Percentiles rank a stretch among this genome's conserved stretches.
These are phyloP conservation scores for Cephalotrichum gorgonifer DNA, from an alignment of 2,329 filamentous ascomycete species.

Conservation along the genomic window DNA sequence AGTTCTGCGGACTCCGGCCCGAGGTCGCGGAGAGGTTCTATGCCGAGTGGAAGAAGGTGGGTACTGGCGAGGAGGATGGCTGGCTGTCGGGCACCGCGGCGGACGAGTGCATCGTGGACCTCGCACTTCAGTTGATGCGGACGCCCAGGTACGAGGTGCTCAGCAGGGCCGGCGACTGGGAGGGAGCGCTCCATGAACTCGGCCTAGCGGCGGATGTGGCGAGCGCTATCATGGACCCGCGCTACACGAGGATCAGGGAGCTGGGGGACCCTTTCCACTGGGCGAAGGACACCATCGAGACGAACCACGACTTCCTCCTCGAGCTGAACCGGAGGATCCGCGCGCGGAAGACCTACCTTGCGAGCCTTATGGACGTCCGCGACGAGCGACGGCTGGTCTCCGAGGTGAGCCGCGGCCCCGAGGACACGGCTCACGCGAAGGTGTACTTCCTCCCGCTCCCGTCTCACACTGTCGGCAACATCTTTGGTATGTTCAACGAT, in stretches of 20 bases:
- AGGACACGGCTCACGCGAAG: background rate
- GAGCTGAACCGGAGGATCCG: background rate
- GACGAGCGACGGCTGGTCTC: background rate
- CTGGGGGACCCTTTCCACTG: conserved; percentile 2
- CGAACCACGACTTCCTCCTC: conserved; percentile 4
- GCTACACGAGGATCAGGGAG: conserved; percentile 1
- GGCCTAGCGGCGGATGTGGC: background rate
- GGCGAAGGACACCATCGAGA: conserved; percentile 1
- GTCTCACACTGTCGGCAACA: background rate
- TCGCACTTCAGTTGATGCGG: background rate
- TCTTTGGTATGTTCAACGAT: background rate
- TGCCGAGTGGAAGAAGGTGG: background rate
- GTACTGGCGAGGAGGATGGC: background rate
- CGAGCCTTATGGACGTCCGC: background rate
- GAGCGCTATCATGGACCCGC: conserved; percentile 3
- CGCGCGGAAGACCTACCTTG: background rate
- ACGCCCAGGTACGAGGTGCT: background rate
- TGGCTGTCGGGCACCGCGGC: background rate
- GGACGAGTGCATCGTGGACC: conserved; percentile 2
- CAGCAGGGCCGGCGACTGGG: background rate
- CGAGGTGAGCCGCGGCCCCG: background rate
- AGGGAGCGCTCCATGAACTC: background rate
- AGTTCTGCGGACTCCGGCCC: conserved; percentile 3
- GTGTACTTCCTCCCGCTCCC: conserved; percentile 1
- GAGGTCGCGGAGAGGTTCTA: background rate